Percentiles rank a stretch among this genome's conserved stretches.
Conservation (phyloP, 768 basidiomycete genomes). For the Podaxis sp. region DNA sequence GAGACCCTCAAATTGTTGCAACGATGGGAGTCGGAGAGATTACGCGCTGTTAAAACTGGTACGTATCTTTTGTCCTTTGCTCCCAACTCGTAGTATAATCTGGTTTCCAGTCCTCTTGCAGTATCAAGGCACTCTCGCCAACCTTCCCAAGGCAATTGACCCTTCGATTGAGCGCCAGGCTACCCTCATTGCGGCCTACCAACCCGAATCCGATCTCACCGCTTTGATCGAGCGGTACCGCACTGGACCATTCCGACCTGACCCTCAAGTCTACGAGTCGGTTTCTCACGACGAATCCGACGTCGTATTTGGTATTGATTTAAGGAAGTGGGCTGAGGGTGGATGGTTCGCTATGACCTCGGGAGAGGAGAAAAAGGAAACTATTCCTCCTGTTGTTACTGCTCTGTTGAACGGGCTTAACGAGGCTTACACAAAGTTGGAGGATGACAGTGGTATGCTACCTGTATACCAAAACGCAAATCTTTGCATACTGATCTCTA, state of each 20-base stretch:
- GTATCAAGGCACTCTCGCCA: conserved; percentile 79
- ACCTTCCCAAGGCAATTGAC: conserved; percentile 67
- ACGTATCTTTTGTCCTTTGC: conserved; percentile 4
- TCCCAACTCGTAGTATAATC: neutral
- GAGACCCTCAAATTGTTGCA: conserved; percentile 79
- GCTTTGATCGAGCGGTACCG: conserved; percentile 91
- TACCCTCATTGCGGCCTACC: conserved; percentile 78
- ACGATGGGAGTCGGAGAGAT: conserved; percentile 81
- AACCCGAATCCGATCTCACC: conserved; percentile 83
- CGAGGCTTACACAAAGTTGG: conserved; percentile 59
- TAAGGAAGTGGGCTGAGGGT: conserved; percentile 88
- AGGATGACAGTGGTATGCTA: conserved; percentile 49
- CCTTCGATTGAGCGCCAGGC: conserved; percentile 67
- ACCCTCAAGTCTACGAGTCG: conserved; percentile 83
- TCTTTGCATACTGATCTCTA: neutral
- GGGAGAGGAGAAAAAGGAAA: conserved; percentile 59
- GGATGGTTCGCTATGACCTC: conserved; percentile 63
- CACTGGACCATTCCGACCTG: conserved; percentile 90
- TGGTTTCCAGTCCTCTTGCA: conserved; percentile 66
- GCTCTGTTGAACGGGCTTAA: conserved; percentile 64
- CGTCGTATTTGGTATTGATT: conserved; percentile 88
- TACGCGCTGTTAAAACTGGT: conserved; percentile 86
- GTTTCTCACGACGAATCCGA: conserved; percentile 81
- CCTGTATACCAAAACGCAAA: neutral
- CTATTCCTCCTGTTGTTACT: conserved; percentile 71